Conservation (phyloP, 768 basidiomycete genomes). For the Cyclocybe aegerita region DNA sequence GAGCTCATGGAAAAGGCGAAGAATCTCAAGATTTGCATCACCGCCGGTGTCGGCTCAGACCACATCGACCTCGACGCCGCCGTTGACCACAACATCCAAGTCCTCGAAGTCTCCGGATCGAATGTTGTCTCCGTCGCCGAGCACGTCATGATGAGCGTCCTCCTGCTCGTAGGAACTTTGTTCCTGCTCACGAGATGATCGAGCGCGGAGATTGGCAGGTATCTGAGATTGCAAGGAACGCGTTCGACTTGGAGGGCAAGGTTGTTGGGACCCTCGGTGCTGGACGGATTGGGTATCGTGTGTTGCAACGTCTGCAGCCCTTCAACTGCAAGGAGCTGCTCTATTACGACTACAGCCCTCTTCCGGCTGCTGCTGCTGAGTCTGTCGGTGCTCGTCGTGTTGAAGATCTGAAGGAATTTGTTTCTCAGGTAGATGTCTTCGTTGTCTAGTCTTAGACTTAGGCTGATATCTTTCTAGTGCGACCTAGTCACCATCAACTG, state of each 20-base stretch:
- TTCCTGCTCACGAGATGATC: constrained; percentile 89
- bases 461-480: constrained; percentile 37
- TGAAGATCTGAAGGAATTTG: constrained; percentile 68
- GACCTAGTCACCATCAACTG: constrained; percentile 85
- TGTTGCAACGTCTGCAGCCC: constrained; percentile 73
- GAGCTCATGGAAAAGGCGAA: too few species aligned
- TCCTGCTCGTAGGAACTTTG: constrained; percentile 89
- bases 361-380: constrained; percentile 66
- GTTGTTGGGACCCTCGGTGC: constrained; percentile 89
- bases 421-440: constrained; percentile 33
- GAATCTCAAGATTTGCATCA: too few species aligned
- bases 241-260: constrained; percentile 89
- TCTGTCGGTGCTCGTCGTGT: constrained; percentile 73
- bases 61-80: constrained; percentile 85
- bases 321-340: constrained; percentile 90
- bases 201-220: constrained; percentile 87
- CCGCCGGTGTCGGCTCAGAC: constrained; percentile 53
- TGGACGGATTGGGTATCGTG: constrained; percentile 81
- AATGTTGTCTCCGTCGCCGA: constrained; percentile 89
- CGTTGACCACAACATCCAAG: constrained; percentile 73
- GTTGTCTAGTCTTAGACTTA: background rate
- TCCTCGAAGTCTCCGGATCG: constrained; percentile 78
- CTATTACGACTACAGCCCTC: constrained; percentile 83
- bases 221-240: constrained; percentile 76
- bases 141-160: constrained; percentile 81